A percentile compares a stretch with the other conserved stretches of the same genome.
Evolutionary conservation across 305 asterid genomes (phyloP).

Genomic region (Fraxinus baroniana): DNA sequence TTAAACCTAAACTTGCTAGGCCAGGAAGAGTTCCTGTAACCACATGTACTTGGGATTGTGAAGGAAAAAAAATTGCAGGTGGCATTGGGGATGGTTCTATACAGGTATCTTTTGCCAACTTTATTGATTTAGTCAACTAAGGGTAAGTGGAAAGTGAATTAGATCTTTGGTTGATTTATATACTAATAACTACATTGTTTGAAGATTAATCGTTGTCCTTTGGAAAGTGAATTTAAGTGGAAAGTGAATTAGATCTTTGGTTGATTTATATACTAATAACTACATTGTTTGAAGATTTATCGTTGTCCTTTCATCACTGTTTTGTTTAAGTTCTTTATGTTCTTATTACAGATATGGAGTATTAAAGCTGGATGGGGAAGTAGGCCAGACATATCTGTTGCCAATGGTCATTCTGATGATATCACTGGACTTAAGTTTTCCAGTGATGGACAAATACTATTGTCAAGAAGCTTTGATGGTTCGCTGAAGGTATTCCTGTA

Average conservation of each 20-base stretch:
- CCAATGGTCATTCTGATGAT: constrained; percentile 72
- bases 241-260: no score
- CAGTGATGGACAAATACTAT: constrained; percentile 64
- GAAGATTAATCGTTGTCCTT: no score
- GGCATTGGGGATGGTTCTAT: constrained; percentile 92
- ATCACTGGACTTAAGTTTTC: constrained; percentile 84
- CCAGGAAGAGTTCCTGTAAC: constrained; percentile 93
- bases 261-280: no score
- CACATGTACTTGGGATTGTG: constrained; percentile 90
- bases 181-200: background rate
- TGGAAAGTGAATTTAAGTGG: no score
- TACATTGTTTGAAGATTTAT: no score
- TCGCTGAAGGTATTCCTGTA: constrained; percentile 64
- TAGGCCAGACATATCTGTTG: constrained; percentile 68
- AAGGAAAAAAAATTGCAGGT: constrained; percentile 83
- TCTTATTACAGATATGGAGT: constrained; percentile 72
- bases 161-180: background rate
- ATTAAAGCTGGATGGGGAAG: constrained; percentile 95
- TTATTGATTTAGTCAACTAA: background rate
- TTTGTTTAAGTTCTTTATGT: background rate
- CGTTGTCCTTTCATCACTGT: constrained; percentile 1
- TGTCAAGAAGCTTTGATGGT: constrained; percentile 92
- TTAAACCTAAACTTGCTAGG: constrained; percentile 83
- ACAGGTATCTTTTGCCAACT: constrained; percentile 51
- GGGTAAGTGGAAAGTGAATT: background rate